Conservation (phyloP, 495 filamentous ascomycete species). For the Schizothecium vesticola region DNA sequence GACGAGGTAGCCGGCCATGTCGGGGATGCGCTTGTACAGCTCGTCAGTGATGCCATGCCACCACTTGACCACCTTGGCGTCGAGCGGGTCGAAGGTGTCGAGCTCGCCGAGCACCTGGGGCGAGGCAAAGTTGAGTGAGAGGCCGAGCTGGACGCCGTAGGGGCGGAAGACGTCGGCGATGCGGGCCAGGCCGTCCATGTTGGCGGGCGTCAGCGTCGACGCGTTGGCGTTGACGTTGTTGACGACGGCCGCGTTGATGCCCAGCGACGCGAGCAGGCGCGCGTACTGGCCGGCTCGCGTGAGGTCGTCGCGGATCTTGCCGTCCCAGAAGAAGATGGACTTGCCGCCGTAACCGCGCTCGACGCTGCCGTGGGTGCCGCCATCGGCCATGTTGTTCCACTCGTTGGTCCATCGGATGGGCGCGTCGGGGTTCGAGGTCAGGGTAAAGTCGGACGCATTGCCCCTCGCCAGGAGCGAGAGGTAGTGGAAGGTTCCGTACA, state of each 20-base stretch:
- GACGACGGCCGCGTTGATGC: constrained; percentile 60
- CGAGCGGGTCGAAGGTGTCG: constrained; percentile 59
- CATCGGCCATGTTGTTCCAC: constrained; percentile 63
- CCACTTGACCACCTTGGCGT: constrained; percentile 52
- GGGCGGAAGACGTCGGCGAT: constrained; percentile 62
- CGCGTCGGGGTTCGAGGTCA: constrained; percentile 53
- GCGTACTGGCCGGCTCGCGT: constrained; percentile 58
- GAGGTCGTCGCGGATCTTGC: constrained; percentile 49
- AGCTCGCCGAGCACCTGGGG: constrained; percentile 54
- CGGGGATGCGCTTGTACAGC: constrained; percentile 57
- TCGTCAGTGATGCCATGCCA: constrained; percentile 55
- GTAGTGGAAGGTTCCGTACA: constrained; percentile 68
- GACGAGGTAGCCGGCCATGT: constrained; percentile 64
- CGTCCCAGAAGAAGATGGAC: constrained; percentile 64
- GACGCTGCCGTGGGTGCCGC: constrained; percentile 46
- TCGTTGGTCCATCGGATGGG: constrained; percentile 67
- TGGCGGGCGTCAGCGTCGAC: constrained; percentile 46
- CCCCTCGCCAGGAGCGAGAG: constrained; percentile 59
- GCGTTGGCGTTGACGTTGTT: constrained; percentile 73
- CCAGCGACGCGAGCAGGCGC: constrained; percentile 61
- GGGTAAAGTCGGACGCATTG: constrained; percentile 50
- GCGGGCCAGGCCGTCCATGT: constrained; percentile 55
- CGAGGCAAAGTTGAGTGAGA: constrained; percentile 64
- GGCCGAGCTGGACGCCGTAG: constrained; percentile 60
- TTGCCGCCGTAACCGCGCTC: constrained; percentile 64